phyloP scores from a whole-genome alignment of 495 filamentous ascomycete species.

The Podospora comata region DNA sequence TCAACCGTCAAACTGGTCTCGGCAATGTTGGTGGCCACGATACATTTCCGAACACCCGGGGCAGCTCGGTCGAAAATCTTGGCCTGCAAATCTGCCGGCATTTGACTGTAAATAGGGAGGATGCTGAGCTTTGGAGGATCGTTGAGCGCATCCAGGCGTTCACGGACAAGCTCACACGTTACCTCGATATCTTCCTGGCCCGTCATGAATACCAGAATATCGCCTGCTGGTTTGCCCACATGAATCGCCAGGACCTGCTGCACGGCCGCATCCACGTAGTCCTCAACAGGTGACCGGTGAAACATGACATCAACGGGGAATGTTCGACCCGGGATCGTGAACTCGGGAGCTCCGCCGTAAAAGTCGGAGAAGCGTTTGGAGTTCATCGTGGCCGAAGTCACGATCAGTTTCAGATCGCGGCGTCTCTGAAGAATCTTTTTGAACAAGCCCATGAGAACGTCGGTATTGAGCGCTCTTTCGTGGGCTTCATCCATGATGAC shows the following conservation, averaged over 20 bases:
- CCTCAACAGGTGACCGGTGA: constrained; percentile 90
- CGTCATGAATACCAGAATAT: constrained; percentile 99
- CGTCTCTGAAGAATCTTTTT: constrained; percentile 92
- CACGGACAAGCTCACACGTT: constrained; percentile 88
- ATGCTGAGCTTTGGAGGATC: constrained; percentile 94
- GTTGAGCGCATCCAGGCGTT: constrained; percentile 85
- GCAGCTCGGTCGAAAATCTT: constrained; percentile 94
- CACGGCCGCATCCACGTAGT: constrained; percentile 96
- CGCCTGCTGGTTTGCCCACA: constrained; percentile 83
- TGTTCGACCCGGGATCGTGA: constrained; percentile 92
- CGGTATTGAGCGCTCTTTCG: constrained; percentile 93
- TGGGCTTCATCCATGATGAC: constrained; percentile 99
- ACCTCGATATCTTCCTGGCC: constrained; percentile 98
- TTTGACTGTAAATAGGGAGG: constrained; percentile 97
- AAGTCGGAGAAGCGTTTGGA: constrained; percentile 93
- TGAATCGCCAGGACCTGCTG: constrained; percentile 98
- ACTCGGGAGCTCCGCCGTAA: constrained; percentile 96
- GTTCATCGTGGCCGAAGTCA: constrained; percentile 99
- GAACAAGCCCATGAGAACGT: constrained; percentile 94
- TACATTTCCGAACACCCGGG: constrained; percentile 91
- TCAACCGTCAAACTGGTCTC: constrained; percentile 98
- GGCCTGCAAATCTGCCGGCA: constrained; percentile 96
- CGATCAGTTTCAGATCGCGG: constrained; percentile 91
- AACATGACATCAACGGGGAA: constrained; percentile 98
- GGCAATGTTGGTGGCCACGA: constrained; percentile 98